Evolutionary conservation across 2,329 filamentous ascomycete species (phyloP).

Genomic region (Talaromyces amestolkiae): DNA sequence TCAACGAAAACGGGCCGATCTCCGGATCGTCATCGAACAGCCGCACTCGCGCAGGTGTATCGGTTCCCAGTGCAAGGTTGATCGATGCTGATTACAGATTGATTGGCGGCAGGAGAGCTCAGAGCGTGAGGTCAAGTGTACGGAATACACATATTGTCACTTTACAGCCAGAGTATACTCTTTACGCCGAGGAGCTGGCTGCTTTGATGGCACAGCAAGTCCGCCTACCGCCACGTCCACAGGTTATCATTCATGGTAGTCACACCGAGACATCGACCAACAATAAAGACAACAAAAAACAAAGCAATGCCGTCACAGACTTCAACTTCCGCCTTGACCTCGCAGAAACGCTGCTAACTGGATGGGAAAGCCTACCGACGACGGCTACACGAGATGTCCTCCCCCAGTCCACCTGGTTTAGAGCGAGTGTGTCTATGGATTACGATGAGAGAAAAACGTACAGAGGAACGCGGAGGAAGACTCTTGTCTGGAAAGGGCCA

Average conservation of each 20-base stretch:
- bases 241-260: conserved; percentile 53
- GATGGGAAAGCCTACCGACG: conserved; percentile 8
- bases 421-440: conserved; percentile 26
- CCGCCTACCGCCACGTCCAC: conserved; percentile 53
- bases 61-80: neutral
- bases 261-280: conserved; percentile 46
- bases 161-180: conserved; percentile 48
- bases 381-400: neutral
- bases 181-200: conserved; percentile 46
- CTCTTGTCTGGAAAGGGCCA: conserved; percentile 15
- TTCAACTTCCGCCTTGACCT: conserved; percentile 33
- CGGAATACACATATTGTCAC: conserved; percentile 21
- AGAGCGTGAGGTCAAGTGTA: neutral
- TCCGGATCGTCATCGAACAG: neutral
- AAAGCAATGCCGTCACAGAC: conserved; percentile 28
- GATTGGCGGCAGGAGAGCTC: neutral
- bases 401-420: conserved; percentile 14
- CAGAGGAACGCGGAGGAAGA: conserved; percentile 27
- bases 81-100: conserved; percentile 12
- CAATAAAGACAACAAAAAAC: conserved; percentile 25
- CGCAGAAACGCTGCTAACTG: conserved; percentile 23
- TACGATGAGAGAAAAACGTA: conserved; percentile 26
- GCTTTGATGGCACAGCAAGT: conserved; percentile 48
- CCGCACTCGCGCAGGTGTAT: neutral
- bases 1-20: neutral